phyloP scores from a whole-genome alignment of 1,139 yeast species.

The Petasospora rhodanensis region DNA sequence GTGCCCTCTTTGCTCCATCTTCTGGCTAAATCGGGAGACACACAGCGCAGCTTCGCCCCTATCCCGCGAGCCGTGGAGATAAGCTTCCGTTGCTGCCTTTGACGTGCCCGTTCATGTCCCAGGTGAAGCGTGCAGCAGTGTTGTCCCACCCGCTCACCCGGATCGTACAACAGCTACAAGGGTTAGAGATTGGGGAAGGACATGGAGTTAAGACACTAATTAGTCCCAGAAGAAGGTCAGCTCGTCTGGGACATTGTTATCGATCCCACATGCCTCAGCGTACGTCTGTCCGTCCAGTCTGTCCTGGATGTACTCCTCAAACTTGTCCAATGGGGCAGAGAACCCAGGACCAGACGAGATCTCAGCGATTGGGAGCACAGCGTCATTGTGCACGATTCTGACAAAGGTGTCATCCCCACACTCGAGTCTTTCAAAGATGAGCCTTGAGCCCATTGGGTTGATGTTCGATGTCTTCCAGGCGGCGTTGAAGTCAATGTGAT shows the following conservation, averaged over 20 bases:
- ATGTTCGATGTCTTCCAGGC: slow-evolving; percentile 44
- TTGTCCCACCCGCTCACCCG: too few relatives aligned
- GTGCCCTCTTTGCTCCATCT: too few relatives aligned
- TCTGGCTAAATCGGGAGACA: too few relatives aligned
- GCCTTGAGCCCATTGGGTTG: slow-evolving; percentile 53
- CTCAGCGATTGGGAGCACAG: slow-evolving; percentile 46
- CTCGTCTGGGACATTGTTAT: slow-evolving; percentile 10
- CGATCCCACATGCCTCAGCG: slow-evolving; percentile 15
- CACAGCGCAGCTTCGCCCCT: too few relatives aligned
- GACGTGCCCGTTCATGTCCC: background rate
- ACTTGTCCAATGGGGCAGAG: slow-evolving; percentile 35
- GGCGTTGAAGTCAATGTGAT: slow-evolving; percentile 36
- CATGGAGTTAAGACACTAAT: background rate
- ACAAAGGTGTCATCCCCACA: slow-evolving; percentile 32
- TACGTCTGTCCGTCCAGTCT: slow-evolving; percentile 13
- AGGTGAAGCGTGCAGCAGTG: too few relatives aligned
- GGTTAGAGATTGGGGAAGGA: background rate
- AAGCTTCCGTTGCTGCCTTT: slow-evolving; percentile 3
- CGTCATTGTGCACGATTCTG: slow-evolving; percentile 49
- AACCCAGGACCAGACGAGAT: slow-evolving; percentile 52
- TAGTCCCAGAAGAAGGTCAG: slow-evolving; percentile 18
- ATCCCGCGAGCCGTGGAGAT: too few relatives aligned
- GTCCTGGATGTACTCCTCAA: slow-evolving; percentile 7
- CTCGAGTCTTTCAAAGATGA: slow-evolving; percentile 43
- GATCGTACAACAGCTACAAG: too few relatives aligned